A percentile compares a stretch with the other conserved stretches of the same genome.
These are phyloP conservation scores for Mucor velutinosus DNA, from an alignment of 371 early-diverging fungal genomes.

Conservation along the genomic window DNA sequence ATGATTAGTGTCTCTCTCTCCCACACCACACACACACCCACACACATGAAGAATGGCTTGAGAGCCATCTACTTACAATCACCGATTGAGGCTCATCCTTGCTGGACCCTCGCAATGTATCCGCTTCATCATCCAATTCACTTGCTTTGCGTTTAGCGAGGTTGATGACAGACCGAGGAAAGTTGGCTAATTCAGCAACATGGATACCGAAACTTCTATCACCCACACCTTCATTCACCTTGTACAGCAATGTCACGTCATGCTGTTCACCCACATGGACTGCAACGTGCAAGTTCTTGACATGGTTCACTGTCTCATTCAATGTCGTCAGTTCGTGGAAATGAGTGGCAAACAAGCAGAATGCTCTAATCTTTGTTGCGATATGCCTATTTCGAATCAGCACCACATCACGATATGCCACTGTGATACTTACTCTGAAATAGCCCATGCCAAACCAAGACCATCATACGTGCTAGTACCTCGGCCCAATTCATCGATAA, in stretches of 20 bases:
- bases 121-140: conserved; percentile 73
- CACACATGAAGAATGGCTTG: background rate
- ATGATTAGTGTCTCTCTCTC: too few relatives aligned
- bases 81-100: background rate
- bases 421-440: conserved; percentile 87
- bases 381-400: conserved; percentile 83
- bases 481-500: conserved; percentile 99
- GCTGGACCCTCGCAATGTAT: background rate
- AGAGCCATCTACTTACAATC: conserved; percentile 7
- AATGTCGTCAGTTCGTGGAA: conserved; percentile 97
- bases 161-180: conserved; percentile 84
- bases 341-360: conserved; percentile 95
- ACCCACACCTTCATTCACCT: conserved; percentile 86
- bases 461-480: conserved; percentile 99
- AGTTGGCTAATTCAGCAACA: conserved; percentile 95
- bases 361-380: conserved; percentile 74
- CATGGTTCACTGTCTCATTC: conserved; percentile 65
- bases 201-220: conserved; percentile 99
- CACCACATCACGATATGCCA: too few relatives aligned
- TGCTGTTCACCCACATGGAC: conserved; percentile 64
- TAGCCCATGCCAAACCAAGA: conserved; percentile 96
- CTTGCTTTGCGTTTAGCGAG: conserved; percentile 88
- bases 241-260: conserved; percentile 87
- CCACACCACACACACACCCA: too few relatives aligned
- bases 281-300: conserved; percentile 88